Percentiles rank a stretch among this genome's conserved stretches.
These are phyloP conservation scores for Chlamydomonas schloesseri DNA, from an alignment of 139 green algal species.

Conservation along the genomic window DNA sequence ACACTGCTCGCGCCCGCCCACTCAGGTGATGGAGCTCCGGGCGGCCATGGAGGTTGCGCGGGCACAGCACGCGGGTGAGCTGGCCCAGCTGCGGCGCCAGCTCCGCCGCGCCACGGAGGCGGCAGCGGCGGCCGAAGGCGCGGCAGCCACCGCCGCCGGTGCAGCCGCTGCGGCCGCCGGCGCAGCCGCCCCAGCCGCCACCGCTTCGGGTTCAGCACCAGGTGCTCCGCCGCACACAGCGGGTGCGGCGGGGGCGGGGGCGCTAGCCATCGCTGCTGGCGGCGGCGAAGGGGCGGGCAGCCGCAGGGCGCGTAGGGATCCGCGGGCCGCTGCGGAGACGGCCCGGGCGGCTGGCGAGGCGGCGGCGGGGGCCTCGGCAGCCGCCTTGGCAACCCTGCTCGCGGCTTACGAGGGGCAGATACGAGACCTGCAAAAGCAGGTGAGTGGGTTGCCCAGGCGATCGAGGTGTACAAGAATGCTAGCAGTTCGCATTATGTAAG, in stretches of 20 bases:
- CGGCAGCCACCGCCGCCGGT: background rate
- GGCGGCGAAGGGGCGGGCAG: background rate
- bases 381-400: constrained; percentile 1
- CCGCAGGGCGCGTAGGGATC: background rate
- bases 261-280: background rate
- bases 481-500: background rate
- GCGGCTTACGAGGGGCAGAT: constrained; percentile 9
- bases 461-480: background rate
- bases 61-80: background rate
- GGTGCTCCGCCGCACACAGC: too few species aligned
- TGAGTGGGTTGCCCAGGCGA: background rate
- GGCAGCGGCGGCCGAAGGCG: background rate
- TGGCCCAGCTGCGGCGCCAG: constrained; percentile 2
- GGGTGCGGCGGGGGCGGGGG: too few species aligned
- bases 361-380: background rate
- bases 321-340: background rate
- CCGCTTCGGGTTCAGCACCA: too few species aligned
- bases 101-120: constrained; percentile 8
- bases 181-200: too few species aligned
- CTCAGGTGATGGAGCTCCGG: background rate
- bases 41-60: constrained; percentile 7
- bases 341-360: background rate
- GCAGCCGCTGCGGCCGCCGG: too few species aligned
- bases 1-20: too few species aligned
- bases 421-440: constrained; percentile 1